Evolutionary conservation across 73 alveolate species (phyloP), one percentile per base, ranked within the genome.

Genomic region (Paramecium biaurelia): DNA sequence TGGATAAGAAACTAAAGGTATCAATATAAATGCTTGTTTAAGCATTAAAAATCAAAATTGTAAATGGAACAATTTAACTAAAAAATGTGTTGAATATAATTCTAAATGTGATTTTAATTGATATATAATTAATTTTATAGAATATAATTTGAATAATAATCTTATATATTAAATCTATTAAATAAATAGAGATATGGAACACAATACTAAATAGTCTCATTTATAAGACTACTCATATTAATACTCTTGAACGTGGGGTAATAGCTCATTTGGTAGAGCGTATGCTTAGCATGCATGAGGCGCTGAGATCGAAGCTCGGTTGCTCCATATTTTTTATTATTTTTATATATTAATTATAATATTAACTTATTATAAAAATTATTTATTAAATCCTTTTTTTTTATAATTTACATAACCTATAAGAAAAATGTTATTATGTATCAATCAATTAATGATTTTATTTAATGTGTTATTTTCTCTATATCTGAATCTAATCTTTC

Each of bases 221-320:
- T 53, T 53, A 53, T 18, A 53, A 53, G 68, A 1, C 14, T 53
- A 53, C 10, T 53, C 11, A 1, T 53, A 47, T 53, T 5, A 53
- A 53, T 53, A 53, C 3, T 4, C 11, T 63, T 10, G 84, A 63
- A 63, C 84, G 84, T 79, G 90, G 90, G 90, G 90, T 79, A 79
- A 79, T 79, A 79, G 90, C 90, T 79, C 90, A 79, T 79, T 79
- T 79, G 90, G 90, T 79, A 79, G 90, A 79, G 90, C 90, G 90
- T 79, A 79, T 79, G 90, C 90, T 79, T 79, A 79, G 90, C 90
- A 79, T 79, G 90, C 90, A 79, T 79, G 90, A 79, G 90, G 90
- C 90, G 90, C 90, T 47, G 90, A 79, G 90, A 79, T 79, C 90
- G 90, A 79, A 79, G 90, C 90, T 79, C 90, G 90, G 90, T 79